A percentile compares a stretch with the other conserved stretches of the same genome.
Conservation (phyloP, 1,284 basidiomycete genomes). For the Puccinia novopanici region DNA sequence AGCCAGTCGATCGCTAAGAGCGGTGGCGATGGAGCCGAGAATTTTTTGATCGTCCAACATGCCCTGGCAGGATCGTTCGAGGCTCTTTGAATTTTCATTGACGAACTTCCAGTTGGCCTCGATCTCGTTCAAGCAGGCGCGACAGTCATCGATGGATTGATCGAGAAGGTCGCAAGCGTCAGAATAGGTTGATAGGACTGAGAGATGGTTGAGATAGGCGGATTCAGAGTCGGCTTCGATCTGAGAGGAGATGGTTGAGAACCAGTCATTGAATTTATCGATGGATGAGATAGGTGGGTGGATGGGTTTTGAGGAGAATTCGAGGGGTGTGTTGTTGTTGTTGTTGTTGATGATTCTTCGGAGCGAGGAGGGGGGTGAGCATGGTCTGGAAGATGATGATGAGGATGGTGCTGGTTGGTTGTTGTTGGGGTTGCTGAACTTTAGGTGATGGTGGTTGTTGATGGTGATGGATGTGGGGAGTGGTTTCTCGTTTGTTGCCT, state of each 20-base stretch:
- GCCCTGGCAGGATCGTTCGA: constrained; percentile 86
- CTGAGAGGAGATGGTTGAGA: constrained; percentile 77
- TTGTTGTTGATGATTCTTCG: neutral
- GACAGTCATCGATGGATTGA: constrained; percentile 70
- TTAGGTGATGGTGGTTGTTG: neutral
- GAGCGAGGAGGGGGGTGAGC: neutral
- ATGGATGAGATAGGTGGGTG: constrained; percentile 76
- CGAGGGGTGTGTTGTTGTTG: constrained; percentile 62
- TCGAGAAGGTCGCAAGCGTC: constrained; percentile 73
- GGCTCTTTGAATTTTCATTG: constrained; percentile 78
- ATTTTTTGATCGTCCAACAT: constrained; percentile 83
- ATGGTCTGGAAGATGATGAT: neutral
- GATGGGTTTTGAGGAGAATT: constrained; percentile 64
- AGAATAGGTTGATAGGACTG: constrained; percentile 71
- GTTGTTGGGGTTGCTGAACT: too few relatives aligned
- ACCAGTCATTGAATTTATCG: constrained; percentile 94
- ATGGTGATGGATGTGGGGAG: neutral
- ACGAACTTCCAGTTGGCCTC: constrained; percentile 77
- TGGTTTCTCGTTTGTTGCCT: constrained; percentile 7
- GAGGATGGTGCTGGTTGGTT: neutral
- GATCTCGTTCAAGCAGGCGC: constrained; percentile 75
- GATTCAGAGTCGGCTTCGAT: constrained; percentile 88
- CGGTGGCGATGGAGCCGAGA: constrained; percentile 73
- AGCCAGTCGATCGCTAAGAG: constrained; percentile 73
- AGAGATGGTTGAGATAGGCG: constrained; percentile 79